Evolutionary conservation across 495 filamentous ascomycete genomes (phyloP).

Genomic region (Talaromyces proteolyticus): DNA sequence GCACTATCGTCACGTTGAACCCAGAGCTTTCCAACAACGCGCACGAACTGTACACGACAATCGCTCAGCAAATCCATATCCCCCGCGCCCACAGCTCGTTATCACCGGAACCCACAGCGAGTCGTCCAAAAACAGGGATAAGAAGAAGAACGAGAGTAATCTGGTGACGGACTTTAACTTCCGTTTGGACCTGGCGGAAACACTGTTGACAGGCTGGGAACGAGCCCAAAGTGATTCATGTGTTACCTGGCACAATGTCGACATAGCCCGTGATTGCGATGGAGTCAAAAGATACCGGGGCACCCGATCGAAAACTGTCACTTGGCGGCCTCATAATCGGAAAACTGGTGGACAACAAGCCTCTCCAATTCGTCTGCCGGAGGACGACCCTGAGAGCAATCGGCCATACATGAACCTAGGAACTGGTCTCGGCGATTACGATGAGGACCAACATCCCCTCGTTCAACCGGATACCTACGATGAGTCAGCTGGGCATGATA

Average conservation of each 20-base stretch:
- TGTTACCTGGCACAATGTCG: conserved; percentile 14
- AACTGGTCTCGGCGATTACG: not conserved
- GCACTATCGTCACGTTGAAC: conserved; percentile 16
- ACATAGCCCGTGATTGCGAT: conserved; percentile 22
- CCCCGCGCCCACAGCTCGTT: conserved; percentile 30
- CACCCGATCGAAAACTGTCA: not conserved
- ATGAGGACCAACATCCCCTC: conserved; percentile 3
- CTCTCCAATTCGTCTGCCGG: not conserved
- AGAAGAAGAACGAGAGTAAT: conserved; percentile 15
- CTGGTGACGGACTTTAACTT: conserved; percentile 34
- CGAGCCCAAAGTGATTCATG: not conserved
- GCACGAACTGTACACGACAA: conserved; percentile 17
- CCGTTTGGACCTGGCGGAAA: conserved; percentile 27
- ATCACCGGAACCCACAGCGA: conserved; percentile 30
- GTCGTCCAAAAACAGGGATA: conserved; percentile 18
- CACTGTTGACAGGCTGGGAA: conserved; percentile 26
- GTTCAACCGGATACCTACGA: conserved; percentile 7
- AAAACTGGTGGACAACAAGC: not conserved
- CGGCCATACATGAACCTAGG: not conserved
- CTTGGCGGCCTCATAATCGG: not conserved
- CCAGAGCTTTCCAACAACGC: conserved; percentile 18
- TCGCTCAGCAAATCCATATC: conserved; percentile 24
- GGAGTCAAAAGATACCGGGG: conserved; percentile 23
- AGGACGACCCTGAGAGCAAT: not conserved
- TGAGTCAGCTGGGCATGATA: conserved; percentile 5